Base-by-base conservation (phyloP, 768 basidiomycete genomes). In the Saitozyma podzolica region DNA sequence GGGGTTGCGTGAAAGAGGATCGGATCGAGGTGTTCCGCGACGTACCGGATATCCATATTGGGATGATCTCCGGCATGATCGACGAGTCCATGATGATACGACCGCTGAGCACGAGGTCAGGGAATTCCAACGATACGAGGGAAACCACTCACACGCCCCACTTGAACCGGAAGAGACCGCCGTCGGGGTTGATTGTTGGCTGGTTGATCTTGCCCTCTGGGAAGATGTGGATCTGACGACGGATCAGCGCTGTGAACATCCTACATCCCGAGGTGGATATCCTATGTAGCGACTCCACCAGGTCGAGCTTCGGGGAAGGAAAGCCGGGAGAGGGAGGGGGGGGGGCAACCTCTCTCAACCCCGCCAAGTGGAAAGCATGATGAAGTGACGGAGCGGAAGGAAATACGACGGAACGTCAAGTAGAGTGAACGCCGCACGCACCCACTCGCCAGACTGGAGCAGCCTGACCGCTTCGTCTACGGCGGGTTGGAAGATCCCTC, bases 31-130 rank as follows among this genome's bases (percentile, higher is more conserved):
- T 29, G 29, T 29, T 29, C 29, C 29, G 29, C 29, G 29, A 29
- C 81, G n/a, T 56, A 84, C 88, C 88, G n/a, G 89, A 88, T 11
- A 97, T 82, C 92, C 92, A 98, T 84, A 96, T 90, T 2, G 94
- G 94, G 65, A 98, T 88, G 61, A 96, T 86, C 19, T 87, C 78
- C 2, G 94, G 94, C 50, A 86, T 84, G n/a, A 82, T 70, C 13
- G 82, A 76, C 9, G 83, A 81, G 59, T 88, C 86, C 85, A 88
- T 92, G 50, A 98, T 75, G 41, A 96, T 89, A 29, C 92, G 85
- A 45, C 90, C 91, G 37, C 92, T 94, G 72, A 41, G 41, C 19
- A 13, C 41, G n/a, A 11, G n/a, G 58, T 50, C 7, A 37, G 13
- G 13, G 45, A 13, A 6, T 17, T 47, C 6, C 45, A 37, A 55